Evolutionary conservation across 2,329 filamentous ascomycete species (phyloP).

Genomic region (Penicillium griseofulvum): DNA sequence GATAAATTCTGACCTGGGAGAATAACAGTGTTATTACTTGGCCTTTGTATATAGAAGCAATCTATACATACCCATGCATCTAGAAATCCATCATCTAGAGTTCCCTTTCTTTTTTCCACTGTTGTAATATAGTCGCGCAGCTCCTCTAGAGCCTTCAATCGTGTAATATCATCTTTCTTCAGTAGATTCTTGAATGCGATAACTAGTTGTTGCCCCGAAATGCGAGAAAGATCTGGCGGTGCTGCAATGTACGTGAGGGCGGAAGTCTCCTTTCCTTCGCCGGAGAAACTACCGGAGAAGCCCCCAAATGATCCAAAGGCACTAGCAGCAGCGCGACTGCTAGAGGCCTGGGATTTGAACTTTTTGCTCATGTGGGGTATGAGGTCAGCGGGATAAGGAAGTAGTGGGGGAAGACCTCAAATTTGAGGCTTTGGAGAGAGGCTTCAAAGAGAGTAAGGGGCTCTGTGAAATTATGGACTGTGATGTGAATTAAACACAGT

Average conservation of each 20-base stretch:
- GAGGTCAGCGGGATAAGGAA: constrained; percentile 24
- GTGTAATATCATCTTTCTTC: constrained; percentile 92
- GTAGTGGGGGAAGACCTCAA: constrained; percentile 20
- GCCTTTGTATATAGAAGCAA: constrained; percentile 1
- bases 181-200: constrained; percentile 89
- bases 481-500: neutral
- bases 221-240: constrained; percentile 72
- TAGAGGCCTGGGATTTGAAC: constrained; percentile 63
- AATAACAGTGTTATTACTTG: constrained; percentile 14
- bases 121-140: constrained; percentile 64
- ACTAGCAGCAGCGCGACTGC: constrained; percentile 56
- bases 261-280: constrained; percentile 51
- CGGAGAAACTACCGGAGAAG: constrained; percentile 36
- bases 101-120: constrained; percentile 54
- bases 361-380: constrained; percentile 55
- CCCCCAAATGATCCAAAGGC: constrained; percentile 49
- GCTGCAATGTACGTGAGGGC: constrained; percentile 82
- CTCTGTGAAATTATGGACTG: neutral
- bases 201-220: constrained; percentile 77
- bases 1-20: constrained; percentile 76
- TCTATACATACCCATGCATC: constrained; percentile 74
- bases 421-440: constrained; percentile 2
- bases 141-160: constrained; percentile 86
- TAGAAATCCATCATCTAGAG: constrained; percentile 75
- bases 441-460: constrained; percentile 2